Conservation (phyloP, 1,139 yeast genomes). For the Blastobotrys serpentis region DNA sequence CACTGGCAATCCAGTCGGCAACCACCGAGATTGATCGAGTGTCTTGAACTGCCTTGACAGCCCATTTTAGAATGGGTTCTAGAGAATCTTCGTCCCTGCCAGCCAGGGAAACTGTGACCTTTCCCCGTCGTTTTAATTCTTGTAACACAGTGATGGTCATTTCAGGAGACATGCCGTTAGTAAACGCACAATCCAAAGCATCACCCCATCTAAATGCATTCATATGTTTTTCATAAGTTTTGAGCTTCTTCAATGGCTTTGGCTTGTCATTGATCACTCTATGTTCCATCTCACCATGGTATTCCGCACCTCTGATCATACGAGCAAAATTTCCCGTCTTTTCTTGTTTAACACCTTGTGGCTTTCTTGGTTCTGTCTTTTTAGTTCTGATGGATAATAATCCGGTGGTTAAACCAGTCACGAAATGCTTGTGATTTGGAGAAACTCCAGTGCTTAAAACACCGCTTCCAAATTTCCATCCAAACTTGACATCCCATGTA, state of each 20-base stretch:
- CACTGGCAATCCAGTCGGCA: conserved; percentile 81
- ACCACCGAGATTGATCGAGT: conserved; percentile 71
- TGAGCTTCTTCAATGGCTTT: conserved; percentile 57
- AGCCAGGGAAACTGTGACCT: conserved; percentile 70
- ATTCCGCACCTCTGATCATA: conserved; percentile 89
- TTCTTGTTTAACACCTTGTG: conserved; percentile 32
- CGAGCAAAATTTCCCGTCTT: conserved; percentile 60
- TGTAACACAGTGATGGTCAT: conserved; percentile 75
- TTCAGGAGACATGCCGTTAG: conserved; percentile 74
- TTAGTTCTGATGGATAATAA: conserved; percentile 84
- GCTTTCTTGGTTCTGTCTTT: conserved; percentile 49
- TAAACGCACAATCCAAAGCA: conserved; percentile 84
- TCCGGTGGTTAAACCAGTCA: conserved; percentile 92
- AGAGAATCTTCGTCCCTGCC: conserved; percentile 84
- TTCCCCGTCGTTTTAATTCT: conserved; percentile 85
- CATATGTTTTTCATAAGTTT: conserved; percentile 77
- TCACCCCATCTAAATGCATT: conserved; percentile 90
- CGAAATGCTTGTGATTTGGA: conserved; percentile 86
- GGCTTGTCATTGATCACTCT: conserved; percentile 57
- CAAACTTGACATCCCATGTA: conserved; percentile 87
- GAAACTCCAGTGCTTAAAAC: conserved; percentile 88
- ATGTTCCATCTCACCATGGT: conserved; percentile 85
- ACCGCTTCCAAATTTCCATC: conserved; percentile 96
- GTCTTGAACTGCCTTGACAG: conserved; percentile 69
- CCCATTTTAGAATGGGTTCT: conserved; percentile 86